Base-by-base conservation (phyloP, 1,284 basidiomycete species). In the Apiotrichum akiyoshidainum region DNA sequence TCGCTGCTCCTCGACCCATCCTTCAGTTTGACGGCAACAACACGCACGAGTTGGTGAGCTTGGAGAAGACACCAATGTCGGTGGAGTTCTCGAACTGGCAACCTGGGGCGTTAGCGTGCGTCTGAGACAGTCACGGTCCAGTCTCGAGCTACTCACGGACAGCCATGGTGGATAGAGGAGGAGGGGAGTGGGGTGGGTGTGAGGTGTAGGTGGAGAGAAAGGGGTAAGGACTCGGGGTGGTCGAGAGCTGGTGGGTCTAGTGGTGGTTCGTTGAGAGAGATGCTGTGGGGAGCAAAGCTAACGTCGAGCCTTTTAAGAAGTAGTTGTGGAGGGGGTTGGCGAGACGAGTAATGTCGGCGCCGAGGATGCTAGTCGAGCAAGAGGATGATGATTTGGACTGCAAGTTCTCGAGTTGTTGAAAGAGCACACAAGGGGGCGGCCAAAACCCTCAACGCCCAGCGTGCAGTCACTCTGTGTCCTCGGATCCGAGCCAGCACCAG, bases 41-140 rank as follows among this genome's bases (percentile, higher is more conserved):
- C 2, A 71, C 75, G 53, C 61, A 83, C 75, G 81, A 78, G 83
- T 99, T 98, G 72, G 95, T 98, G 71, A 94, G 85, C 81, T 91
- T 96, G 72, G 91, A 81, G 80, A 93, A 94, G 48, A 95, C 92
- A 72, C 93, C 92, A 68, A 98, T 87, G 74, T 98, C 94, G 80
- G 89, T 92, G 79, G 87, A 93, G 82, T 97, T 97, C 82, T 99
- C 94, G 74, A 97, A 99, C 81, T 92, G 89, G 65, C 89, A 82
- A 75, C 90, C 90, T 92, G 72, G 33, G n/a, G 52, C 11, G 56
- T 58, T 22, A 61, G 59, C 34, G 31, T 10, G 2, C n/a, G 2
- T 8, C 34, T 17, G n/a, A 31, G 14, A 13, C 31, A 22, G 14
- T 17, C 44, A 5, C 37, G 37, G 12, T 39, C 37, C 37, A 11